Base-by-base conservation (phyloP, 2,329 filamentous ascomycete genomes). In the Arthrobotrys musiformis region DNA sequence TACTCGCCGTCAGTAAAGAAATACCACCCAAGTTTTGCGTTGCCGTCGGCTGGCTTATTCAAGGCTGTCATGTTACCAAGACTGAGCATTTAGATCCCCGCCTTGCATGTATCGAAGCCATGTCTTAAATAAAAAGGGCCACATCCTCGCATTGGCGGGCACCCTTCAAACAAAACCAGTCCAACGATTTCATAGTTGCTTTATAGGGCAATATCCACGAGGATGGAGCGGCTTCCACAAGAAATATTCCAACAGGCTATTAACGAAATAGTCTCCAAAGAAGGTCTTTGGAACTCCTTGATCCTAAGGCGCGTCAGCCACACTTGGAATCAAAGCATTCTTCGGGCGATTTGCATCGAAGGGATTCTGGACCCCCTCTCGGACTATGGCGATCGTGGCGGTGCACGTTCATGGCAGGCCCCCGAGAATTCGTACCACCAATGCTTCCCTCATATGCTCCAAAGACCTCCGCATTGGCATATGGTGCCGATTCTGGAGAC, bases 311-410 rank as follows among this genome's bases (percentile, higher is more conserved):
- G 52, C 15, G 56, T 46, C 26, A 56, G 52, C n/a, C 52, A 28
- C 6, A 15, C 24, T 1, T 69, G 64, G 64, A 30, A 61, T 40
- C 5, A 17, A 9, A 40, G 52, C n/a, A 61, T 69, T 13, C 40
- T 69, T 5, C 52, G 64, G n/a, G 52, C 64, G 7, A 69, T 69
- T 19, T 69, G 64, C 30, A 61, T 69, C 22, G 64, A 69, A 50
- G 52, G 52, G 17, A 30, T 52, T 24, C 33, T 70, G 4, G 54
- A 60, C 7, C 66, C 66, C 4, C 66, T 70, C 3, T 35, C 54
- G 5, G 42, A 37, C 28, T 70, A 70, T 52, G 54, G 42, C 5
- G n/a, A n/a, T n/a, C 42, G 44, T 19, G 26, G 35, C 30, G 28
- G 17, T 15, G 13, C 15, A 30, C 6, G 13, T 44, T 15, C 17